Base-by-base conservation (phyloP, 108 stramenopile species). In the Schizochytrium sp. region DNA sequence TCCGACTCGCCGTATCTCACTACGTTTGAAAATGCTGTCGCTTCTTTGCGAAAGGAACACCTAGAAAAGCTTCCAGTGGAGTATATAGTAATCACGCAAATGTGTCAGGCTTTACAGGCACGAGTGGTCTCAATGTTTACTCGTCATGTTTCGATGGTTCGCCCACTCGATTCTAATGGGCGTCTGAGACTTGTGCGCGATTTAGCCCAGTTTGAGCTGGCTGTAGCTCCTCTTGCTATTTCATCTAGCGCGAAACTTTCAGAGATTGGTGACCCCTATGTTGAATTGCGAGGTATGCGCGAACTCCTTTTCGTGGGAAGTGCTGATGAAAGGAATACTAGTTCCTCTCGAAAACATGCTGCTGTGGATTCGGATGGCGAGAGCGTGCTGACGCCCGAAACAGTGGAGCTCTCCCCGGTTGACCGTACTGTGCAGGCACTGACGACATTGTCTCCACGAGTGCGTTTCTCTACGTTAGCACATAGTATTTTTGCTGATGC, bases 41-140 rank as follows among this genome's bases (percentile, higher is more conserved):
- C 28, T 47, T 1, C 76, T 53, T 40, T 83, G 10, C 76, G 76
- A 3, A 55, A 5, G 28, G 50, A 83, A n/a, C 76, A 83, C 53
- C 50, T 83, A 38, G 76, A 83, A 49, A 83, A 83, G 53, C 76
- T 83, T n/a, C 76, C 76, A 10, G 47, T 83, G 15, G 76, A 83
- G 76, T 83, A 38, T 42, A 28, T n/a, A 47, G 28, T 83, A 3
- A 40, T 83, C 12, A 8, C 47, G 5, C 28, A 17, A n/a, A 55
- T 83, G 76, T 83, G 76, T 53, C 47, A 42, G 76, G 13, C 47
- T n/a, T 53, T 83, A 28, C 76, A 83, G 76, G 76, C 50, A 5
- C 76, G 76, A 5, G 76, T 83, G 10, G 47, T 83, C 50, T 49
- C 76, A 47, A 49, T 83, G 76, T 83, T 47, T 40, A 5, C 76